Conservation (phyloP, 768 basidiomycete genomes). For the Phlebiopsis gigantea region DNA sequence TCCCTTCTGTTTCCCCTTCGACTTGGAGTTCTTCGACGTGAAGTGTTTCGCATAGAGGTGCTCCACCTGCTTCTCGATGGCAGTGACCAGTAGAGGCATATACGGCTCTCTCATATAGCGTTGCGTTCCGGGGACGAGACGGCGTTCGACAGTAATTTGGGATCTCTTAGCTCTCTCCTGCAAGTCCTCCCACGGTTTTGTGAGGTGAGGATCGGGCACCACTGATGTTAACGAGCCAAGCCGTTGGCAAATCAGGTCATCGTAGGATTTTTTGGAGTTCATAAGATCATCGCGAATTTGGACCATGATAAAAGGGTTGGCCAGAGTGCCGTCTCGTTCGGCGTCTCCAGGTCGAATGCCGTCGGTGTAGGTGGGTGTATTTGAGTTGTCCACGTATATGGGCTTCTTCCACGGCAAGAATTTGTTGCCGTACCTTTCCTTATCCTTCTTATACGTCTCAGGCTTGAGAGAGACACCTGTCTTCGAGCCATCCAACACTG, state of each 20-base stretch:
- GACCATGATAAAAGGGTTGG: conserved; percentile 42
- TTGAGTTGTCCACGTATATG: conserved; percentile 15
- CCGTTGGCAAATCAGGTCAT: conserved; percentile 23
- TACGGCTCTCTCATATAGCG: not conserved
- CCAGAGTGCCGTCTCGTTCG: conserved; percentile 16
- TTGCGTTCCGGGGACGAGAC: too few species aligned
- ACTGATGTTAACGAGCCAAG: conserved; percentile 17
- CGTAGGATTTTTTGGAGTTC: not conserved
- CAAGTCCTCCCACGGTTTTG: conserved; percentile 35
- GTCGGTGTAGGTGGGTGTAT: conserved; percentile 25
- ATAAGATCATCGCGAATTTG: conserved; percentile 26
- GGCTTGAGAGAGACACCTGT: conserved; percentile 45
- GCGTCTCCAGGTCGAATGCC: too few species aligned
- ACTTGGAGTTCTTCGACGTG: not conserved
- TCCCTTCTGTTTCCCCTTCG: not conserved
- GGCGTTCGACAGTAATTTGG: not conserved
- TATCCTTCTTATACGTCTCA: conserved; percentile 28
- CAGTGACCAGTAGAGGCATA: too few species aligned
- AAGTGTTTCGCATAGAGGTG: not conserved
- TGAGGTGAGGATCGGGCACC: conserved; percentile 23
- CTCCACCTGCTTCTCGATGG: not conserved
- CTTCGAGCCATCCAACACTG: conserved; percentile 56
- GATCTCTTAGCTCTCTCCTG: conserved; percentile 13
- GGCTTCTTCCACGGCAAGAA: conserved; percentile 30
- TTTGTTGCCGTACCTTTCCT: conserved; percentile 18